These are phyloP conservation scores for Nitzschia palea DNA, from an alignment of 108 stramenopile genomes.

Conservation along the genomic window DNA sequence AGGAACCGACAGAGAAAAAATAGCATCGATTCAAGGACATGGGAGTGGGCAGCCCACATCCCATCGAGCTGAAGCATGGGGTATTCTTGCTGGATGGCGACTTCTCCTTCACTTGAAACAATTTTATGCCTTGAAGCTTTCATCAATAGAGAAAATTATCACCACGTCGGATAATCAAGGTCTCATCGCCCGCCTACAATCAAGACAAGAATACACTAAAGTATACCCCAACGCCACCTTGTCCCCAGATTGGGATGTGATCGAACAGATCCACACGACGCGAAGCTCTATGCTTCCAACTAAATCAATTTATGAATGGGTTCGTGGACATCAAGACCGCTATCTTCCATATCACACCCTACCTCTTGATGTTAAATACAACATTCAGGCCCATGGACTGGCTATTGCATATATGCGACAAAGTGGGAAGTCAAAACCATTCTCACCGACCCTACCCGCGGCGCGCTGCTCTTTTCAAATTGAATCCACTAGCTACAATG, in stretches of 20 bases:
- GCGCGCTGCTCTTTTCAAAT: no score
- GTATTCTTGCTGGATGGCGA: background rate
- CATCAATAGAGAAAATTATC: background rate
- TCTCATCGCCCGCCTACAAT: background rate
- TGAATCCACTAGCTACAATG: background rate
- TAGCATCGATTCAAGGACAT: background rate
- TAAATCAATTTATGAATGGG: background rate
- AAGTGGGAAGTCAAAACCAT: no score
- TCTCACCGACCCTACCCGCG: no score
- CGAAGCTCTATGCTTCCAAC: background rate
- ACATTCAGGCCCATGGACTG: background rate
- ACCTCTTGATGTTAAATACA: background rate
- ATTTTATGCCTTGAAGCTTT: background rate
- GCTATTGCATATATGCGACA: background rate
- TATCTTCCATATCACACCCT: background rate
- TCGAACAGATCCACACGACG: background rate
- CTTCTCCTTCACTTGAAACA: background rate
- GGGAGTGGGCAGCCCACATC: background rate
- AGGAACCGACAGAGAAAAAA: background rate
- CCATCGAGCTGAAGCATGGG: background rate
- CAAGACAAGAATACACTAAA: background rate
- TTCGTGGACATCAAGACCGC: background rate
- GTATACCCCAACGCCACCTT: constrained; percentile 1
- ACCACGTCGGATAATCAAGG: background rate
- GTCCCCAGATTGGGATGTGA: background rate